Evolutionary conservation across 148 eudicot species (phyloP).

Genomic region (Amaranthus palmeri): DNA sequence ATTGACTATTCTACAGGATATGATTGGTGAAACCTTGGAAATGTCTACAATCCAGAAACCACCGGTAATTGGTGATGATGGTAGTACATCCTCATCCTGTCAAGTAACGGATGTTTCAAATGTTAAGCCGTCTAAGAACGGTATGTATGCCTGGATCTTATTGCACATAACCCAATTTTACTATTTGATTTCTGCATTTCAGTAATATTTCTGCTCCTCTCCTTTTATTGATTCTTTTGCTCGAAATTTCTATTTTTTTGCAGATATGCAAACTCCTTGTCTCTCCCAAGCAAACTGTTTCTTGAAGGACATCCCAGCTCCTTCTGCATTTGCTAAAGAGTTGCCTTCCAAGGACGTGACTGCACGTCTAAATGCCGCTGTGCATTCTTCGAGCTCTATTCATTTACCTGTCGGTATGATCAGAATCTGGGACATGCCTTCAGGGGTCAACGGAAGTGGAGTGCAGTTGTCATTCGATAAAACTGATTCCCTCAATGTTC

Average conservation of each 20-base stretch:
- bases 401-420: too few species aligned
- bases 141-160: conserved; percentile 23
- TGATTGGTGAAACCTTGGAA: conserved; percentile 28
- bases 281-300: conserved; percentile 47
- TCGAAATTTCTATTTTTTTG: conserved; percentile 15
- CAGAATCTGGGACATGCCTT: too few species aligned
- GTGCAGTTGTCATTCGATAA: too few species aligned
- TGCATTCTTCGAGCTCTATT: conserved; percentile 47
- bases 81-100: conserved; percentile 49
- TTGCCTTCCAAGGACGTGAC: conserved; percentile 60
- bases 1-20: conserved; percentile 24
- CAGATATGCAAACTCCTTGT: conserved; percentile 54
- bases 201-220: background rate
- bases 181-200: background rate
- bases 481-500: too few species aligned
- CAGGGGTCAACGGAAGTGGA: too few species aligned
- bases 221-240: background rate
- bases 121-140: conserved; percentile 37
- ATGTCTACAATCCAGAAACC: conserved; percentile 31
- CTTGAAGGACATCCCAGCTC: conserved; percentile 65
- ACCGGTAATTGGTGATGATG: conserved; percentile 21
- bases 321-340: conserved; percentile 82
- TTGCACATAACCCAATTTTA: background rate
- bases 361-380: conserved; percentile 43
- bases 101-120: conserved; percentile 24